Percentiles rank a stretch among this genome's conserved stretches.
Conservation (phyloP, 768 basidiomycete species). For the Macrolepiota fuliginosa region DNA sequence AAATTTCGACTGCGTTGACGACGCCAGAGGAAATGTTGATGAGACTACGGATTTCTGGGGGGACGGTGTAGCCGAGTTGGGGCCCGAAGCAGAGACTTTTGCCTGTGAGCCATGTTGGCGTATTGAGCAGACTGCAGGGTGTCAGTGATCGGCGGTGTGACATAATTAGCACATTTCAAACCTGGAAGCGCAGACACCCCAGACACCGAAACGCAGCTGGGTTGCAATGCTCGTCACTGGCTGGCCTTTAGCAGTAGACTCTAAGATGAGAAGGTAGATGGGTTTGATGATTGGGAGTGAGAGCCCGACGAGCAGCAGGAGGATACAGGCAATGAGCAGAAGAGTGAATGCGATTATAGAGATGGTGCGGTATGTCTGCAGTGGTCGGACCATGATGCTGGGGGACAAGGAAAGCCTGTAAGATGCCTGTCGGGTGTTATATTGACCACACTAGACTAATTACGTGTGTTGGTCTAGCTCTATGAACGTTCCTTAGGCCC, state of each 20-base stretch:
- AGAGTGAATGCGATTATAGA: slow-evolving; percentile 46
- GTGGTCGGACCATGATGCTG: slow-evolving; percentile 23
- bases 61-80: slow-evolving; percentile 67
- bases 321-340: slow-evolving; percentile 62
- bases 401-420: neutral
- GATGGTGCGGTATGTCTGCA: slow-evolving; percentile 44
- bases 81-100: slow-evolving; percentile 58
- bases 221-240: slow-evolving; percentile 52
- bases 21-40: slow-evolving; percentile 45
- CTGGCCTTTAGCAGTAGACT: slow-evolving; percentile 26
- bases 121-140: slow-evolving; percentile 21
- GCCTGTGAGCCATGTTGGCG: slow-evolving; percentile 36
- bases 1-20: slow-evolving; percentile 45
- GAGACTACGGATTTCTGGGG: slow-evolving; percentile 36
- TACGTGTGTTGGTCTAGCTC: neutral
- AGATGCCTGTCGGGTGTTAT: no score
- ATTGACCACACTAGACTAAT: no score
- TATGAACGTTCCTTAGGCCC: neutral
- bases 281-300: slow-evolving; percentile 73
- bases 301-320: slow-evolving; percentile 73
- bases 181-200: slow-evolving; percentile 77
- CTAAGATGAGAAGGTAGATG: slow-evolving; percentile 58
- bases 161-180: slow-evolving; percentile 26
- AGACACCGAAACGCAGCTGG: slow-evolving; percentile 71
- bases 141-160: slow-evolving; percentile 21